Evolutionary conservation across 2,329 filamentous ascomycete species (phyloP), one percentile per base, ranked within the genome.

Genomic region (Xylariaceae sp.): DNA sequence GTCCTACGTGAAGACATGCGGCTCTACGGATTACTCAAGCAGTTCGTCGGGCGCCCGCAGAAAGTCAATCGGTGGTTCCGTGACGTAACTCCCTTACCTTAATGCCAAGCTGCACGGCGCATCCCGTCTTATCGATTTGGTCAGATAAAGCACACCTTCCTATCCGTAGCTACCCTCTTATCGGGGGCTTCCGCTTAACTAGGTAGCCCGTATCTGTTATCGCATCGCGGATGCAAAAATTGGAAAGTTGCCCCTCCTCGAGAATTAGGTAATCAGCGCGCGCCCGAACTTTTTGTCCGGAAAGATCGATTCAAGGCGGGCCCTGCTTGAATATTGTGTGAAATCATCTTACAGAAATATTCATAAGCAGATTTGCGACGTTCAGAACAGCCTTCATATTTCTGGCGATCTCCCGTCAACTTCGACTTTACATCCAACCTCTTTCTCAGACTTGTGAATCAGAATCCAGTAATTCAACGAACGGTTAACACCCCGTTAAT

Each of bases 161-260:
- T 17, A 18, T 18, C 17, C 17, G 17, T 18, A 18, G 17, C 17
- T 18, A 18, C 17, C 17, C 17, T 18, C 17, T 30, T 30, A 30
- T 4, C 23, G 23, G 23, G 23, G 23, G 5, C 23, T 30, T 30
- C 23, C 23, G 23, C 23, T 30, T 30, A 30, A 30, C 23, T 30
- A 30, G 23, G 23, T 30, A 30, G 23, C 23, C 64, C 63, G 60
- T 48, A 37, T 51, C 54, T 42, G 51, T 50, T 50, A 50, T 50
- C 48, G 48, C 15, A 17, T 18, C n/a, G 30, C n/a, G 6, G 23
- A 51, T 23, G 49, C 49, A 51, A 51, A 51, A 51, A 13, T 51
- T 11, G 5, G 15, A 51, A 51, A 51, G 49, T 51, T 51, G 30
- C 49, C 49, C 49, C 49, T 51, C 49, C 7, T 15, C 50, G 37